phyloP scores from a whole-genome alignment of 2,329 filamentous ascomycete genomes.

The Cercospora sp. region DNA sequence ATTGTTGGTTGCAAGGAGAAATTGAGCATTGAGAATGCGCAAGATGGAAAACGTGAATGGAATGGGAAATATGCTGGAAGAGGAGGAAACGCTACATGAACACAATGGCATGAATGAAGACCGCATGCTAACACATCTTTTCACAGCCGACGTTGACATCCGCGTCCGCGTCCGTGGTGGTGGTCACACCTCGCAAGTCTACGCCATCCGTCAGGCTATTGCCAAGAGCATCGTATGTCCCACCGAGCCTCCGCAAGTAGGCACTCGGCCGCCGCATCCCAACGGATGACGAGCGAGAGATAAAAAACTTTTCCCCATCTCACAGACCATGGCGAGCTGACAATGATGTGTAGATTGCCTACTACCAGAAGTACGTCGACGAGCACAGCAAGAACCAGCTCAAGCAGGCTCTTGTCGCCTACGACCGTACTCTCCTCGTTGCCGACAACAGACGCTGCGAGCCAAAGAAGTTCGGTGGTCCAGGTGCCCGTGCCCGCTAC shows the following conservation, averaged over 20 bases:
- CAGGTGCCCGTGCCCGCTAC: conserved; percentile 92
- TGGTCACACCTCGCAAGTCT: conserved; percentile 97
- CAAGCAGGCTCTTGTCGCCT: conserved; percentile 94
- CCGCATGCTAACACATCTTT: conserved; percentile 27
- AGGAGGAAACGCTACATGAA: conserved; percentile 11
- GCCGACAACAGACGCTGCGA: conserved; percentile 99
- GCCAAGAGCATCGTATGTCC: conserved; percentile 78
- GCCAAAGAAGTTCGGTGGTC: conserved; percentile 97
- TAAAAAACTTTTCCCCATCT: conserved; percentile 15
- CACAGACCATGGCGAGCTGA: conserved; percentile 12
- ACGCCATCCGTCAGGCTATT: conserved; percentile 98
- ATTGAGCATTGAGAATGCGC: neutral
- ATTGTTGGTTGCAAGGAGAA: neutral
- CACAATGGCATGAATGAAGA: conserved; percentile 8
- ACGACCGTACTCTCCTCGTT: conserved; percentile 95
- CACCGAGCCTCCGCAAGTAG: conserved; percentile 21
- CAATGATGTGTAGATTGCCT: conserved; percentile 61
- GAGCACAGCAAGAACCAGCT: conserved; percentile 99
- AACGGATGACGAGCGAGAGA: conserved; percentile 17
- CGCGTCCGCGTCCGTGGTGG: conserved; percentile 93
- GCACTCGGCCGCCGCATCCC: conserved; percentile 19
- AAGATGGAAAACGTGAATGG: conserved; percentile 1
- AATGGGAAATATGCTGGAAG: neutral
- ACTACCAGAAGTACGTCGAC: conserved; percentile 99
- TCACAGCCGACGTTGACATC: conserved; percentile 80